Evolutionary conservation across 768 basidiomycete genomes (phyloP), one percentile per base, ranked within the genome.

Genomic region (Ephemerocybe angulata): DNA sequence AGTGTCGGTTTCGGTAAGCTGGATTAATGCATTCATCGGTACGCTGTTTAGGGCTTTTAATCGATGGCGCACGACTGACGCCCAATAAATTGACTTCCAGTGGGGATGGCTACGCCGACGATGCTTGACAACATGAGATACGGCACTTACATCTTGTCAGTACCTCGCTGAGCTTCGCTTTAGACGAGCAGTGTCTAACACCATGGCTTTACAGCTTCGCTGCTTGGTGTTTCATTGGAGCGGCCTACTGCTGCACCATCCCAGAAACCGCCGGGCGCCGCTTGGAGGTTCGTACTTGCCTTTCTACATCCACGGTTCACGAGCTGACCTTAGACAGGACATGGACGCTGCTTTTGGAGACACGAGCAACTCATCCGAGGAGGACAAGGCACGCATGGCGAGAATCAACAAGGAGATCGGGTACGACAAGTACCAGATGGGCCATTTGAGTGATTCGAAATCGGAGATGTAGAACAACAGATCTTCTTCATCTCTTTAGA

Each of bases 271-370:
- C 48, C 21, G 48, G 48, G 17, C 48, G 29, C 12, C 35, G 30
- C 8, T 31, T 50, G 17, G 48, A 50, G 48, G 48, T 50, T 30
- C 15, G 48, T 21, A 15, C 29, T 35, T 31, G 24, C 31, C 2
- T 7, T 35, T 24, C 29, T 50, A 12, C 11, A 12, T 24, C 21
- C 21, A 24, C 11, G 17, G 19, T 17, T 35, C 12, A 33, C n/a
- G 15, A 10, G 4, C 21, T 13, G 19, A 15, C 15, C 30, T 10
- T 31, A 29, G 7, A 2, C n/a, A 50, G 48, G 48, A 50, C 8
- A 50, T 50, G 48, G 48, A 50, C 30, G 31, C n/a, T 22, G 48
- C 48, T 3, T 50, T 50, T 35, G 48, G 48, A 50, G 48, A 50
- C 30, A 35, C 48, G 30, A 35, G 31, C 48, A 50, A 33, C 19